Evolutionary conservation across 495 filamentous ascomycete genomes (phyloP).

Genomic region (Penicillium coprophilum): DNA sequence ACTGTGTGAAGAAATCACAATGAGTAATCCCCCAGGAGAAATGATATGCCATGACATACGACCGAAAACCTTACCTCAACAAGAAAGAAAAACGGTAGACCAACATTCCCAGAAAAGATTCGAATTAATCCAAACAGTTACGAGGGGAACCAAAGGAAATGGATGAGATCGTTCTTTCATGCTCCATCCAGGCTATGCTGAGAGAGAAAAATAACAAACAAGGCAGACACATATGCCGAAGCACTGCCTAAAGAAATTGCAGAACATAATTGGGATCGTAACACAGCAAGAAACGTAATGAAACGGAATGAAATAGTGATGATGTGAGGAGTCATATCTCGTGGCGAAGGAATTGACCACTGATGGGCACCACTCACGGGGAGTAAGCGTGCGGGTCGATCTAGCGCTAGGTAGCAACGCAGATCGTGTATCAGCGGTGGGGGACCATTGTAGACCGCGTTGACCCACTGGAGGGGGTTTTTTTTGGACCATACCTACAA

Average conservation of each 20-base stretch:
- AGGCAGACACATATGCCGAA: constrained; percentile 12
- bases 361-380: constrained; percentile 12
- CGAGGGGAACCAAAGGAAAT: constrained; percentile 4
- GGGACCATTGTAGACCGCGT: constrained; percentile 9
- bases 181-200: constrained; percentile 49
- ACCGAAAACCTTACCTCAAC: not conserved
- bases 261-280: constrained; percentile 13
- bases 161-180: constrained; percentile 42
- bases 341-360: constrained; percentile 6
- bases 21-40: not conserved
- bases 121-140: constrained; percentile 9
- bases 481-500: constrained; percentile 8
- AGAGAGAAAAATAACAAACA: constrained; percentile 24
- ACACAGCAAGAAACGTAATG: constrained; percentile 14
- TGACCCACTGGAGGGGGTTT: not conserved
- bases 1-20: not conserved
- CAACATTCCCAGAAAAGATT: not conserved
- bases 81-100: not conserved
- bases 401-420: constrained; percentile 12
- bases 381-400: constrained; percentile 14
- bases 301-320: constrained; percentile 12
- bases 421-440: constrained; percentile 15
- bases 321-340: constrained; percentile 8
- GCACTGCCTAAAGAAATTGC: constrained; percentile 18
- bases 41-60: not conserved